A percentile compares a stretch with the other conserved stretches of the same genome.
These are phyloP conservation scores for Pseudopithomyces maydicus DNA, from an alignment of 2,329 filamentous ascomycete species.

Conservation along the genomic window DNA sequence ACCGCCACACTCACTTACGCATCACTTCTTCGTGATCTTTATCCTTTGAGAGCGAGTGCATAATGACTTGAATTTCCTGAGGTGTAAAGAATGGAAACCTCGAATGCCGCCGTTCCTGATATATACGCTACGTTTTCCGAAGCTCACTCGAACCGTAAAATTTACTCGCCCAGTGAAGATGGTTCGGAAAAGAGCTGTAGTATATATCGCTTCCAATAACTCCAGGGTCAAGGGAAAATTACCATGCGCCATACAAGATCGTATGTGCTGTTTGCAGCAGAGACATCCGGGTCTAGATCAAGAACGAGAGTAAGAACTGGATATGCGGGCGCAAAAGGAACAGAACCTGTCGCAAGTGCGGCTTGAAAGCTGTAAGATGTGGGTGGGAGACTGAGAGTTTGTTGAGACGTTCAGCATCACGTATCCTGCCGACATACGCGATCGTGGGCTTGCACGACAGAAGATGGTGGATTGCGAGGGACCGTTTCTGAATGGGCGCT, in stretches of 20 bases:
- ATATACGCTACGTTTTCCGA: too few species aligned
- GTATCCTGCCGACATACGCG: too few species aligned
- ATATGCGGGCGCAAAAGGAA: neutral
- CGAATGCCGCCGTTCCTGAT: too few species aligned
- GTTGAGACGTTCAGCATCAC: too few species aligned
- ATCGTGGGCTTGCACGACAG: too few species aligned
- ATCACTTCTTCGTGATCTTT: neutral
- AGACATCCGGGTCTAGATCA: neutral
- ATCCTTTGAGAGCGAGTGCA: neutral
- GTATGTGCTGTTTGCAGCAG: neutral
- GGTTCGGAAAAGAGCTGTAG: neutral
- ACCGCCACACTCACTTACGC: neutral
- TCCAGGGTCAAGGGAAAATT: neutral
- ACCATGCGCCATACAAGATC: neutral
- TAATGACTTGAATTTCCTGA: neutral
- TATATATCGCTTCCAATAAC: neutral
- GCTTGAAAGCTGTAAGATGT: neutral
- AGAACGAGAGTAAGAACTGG: too few species aligned
- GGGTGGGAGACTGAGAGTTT: neutral
- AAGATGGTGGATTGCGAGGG: too few species aligned
- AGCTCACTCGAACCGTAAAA: too few species aligned
- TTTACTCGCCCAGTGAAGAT: too few species aligned
- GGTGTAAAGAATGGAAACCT: neutral
- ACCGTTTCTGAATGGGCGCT: too few species aligned
- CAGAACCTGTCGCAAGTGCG: neutral